A percentile compares a stretch with the other conserved stretches of the same genome.
Conservation (phyloP, 2,329 filamentous ascomycete species). For the Lecanoromycetidae sp. region DNA sequence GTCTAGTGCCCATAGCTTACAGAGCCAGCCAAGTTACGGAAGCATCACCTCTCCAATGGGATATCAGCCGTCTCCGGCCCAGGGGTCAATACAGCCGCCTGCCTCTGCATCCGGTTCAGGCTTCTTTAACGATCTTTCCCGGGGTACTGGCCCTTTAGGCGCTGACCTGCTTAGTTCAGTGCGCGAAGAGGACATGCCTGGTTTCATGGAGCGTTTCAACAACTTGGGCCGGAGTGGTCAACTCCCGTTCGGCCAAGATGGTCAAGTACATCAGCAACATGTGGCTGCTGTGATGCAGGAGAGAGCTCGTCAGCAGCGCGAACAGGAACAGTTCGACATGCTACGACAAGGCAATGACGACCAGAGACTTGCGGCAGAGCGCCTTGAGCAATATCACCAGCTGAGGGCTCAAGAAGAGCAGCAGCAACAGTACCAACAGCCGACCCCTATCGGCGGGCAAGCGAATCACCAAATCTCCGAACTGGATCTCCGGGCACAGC, state of each 20-base stretch:
- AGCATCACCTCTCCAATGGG: conserved; percentile 81
- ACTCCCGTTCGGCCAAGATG: conserved; percentile 37
- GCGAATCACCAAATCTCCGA: conserved; percentile 9
- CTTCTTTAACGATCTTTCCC: conserved; percentile 53
- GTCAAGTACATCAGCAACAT: conserved; percentile 41
- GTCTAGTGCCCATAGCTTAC: conserved; percentile 85
- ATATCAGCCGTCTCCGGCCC: conserved; percentile 50
- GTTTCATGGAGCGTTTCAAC: conserved; percentile 53
- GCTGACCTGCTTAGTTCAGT: conserved; percentile 38
- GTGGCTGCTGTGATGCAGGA: conserved; percentile 50
- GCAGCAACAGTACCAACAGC: conserved; percentile 11
- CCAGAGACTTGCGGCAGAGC: conserved; percentile 35
- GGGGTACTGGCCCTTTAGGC: conserved; percentile 30
- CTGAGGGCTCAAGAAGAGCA: conserved; percentile 56
- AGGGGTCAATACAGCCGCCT: conserved; percentile 44
- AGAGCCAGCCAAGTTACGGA: conserved; percentile 92
- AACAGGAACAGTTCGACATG: conserved; percentile 46
- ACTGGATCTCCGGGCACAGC: conserved; percentile 17
- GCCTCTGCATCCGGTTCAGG: conserved; percentile 41
- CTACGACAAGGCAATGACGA: conserved; percentile 23
- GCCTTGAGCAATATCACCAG: conserved; percentile 72
- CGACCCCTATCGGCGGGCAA: background rate
- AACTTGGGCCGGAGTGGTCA: conserved; percentile 40
- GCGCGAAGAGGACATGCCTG: conserved; percentile 60
- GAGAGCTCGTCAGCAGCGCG: conserved; percentile 47